Evolutionary conservation across 2,329 filamentous ascomycete species (phyloP).

Genomic region (Aspergillus alliaceus): DNA sequence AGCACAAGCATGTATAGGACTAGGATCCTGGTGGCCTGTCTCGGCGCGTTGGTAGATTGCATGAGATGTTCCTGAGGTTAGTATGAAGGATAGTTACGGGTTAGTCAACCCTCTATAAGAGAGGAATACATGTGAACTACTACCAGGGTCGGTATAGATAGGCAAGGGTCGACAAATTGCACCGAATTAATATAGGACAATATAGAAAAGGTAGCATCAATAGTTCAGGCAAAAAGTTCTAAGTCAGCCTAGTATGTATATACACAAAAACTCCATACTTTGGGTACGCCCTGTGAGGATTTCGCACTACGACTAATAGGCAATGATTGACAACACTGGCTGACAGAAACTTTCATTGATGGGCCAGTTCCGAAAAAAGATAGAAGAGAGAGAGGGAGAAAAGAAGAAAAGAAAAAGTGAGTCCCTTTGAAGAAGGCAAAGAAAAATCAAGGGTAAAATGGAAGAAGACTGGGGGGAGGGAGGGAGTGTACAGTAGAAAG

Average conservation of each 20-base stretch:
- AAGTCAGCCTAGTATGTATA: too few relatives aligned
- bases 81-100: background rate
- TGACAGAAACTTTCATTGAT: background rate
- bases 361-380: too few relatives aligned
- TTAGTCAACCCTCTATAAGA: too few relatives aligned
- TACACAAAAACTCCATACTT: too few relatives aligned
- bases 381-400: too few relatives aligned
- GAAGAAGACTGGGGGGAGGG: background rate
- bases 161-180: background rate
- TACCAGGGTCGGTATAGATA: background rate
- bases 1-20: background rate
- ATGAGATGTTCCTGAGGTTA: background rate
- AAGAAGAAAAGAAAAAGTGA: too few relatives aligned
- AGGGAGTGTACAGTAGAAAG: too few relatives aligned
- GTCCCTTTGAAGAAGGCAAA: too few relatives aligned
- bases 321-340: background rate
- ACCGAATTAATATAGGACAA: background rate
- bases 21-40: background rate
- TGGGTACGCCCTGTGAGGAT: too few relatives aligned
- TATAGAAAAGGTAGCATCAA: background rate
- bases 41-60: background rate
- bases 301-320: background rate
- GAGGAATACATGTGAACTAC: background rate
- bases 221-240: too few relatives aligned
- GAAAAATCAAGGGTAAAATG: background rate